Base-by-base conservation (phyloP, 345 rosid species). In the Kernera saxatilis region DNA sequence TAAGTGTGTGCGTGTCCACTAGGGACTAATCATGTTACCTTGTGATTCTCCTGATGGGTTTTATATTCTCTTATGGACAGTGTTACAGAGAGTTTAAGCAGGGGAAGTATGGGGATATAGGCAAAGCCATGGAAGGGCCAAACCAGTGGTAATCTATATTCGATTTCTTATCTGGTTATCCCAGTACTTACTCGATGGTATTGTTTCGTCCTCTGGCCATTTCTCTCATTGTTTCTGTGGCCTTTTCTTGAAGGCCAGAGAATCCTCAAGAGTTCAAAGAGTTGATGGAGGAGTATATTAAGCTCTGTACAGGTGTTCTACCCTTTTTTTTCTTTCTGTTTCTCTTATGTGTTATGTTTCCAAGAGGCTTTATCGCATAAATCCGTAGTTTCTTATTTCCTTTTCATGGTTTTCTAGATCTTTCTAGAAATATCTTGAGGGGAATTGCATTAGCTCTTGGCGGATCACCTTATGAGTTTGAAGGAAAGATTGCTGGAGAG, bases 381-480 rank as follows among this genome's bases (percentile, higher is more conserved):
- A 65, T 15, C 6, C 25, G 60, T n/a, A 26, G 30, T 63, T 55
- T 36, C 4, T 23, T 1, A 10, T 26, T 33, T 46, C 13, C 8
- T 67, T 59, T 71, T 17, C 27, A 55, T 62, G 5, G 30, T 25
- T 67, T 65, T 45, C 22, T 51, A 93, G 97, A 83, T 53, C 86
- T 93, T 67, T 93, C 97, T 22, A 87, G 80, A 67, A 91, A 86
- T 37, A 91, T 93, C 27, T 74, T 90, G 86, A 78, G 86, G 6
- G 96, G 97, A 26, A 87, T 89, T 22, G 83, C 92, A 19, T 39
- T 93, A 41, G 97, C 90, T 59, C 77, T 88, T 66, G 81, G 86
- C 1, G 89, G 94, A 75, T 79, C 85, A 70, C 85, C 85, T 1
- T 67, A 82, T 67, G 94, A 81, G 58, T 87, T 93, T 70, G 94